A percentile compares a stretch with the other conserved stretches of the same genome.
Evolutionary conservation across 345 rosid species (phyloP).

Genomic region (Punica granatum): DNA sequence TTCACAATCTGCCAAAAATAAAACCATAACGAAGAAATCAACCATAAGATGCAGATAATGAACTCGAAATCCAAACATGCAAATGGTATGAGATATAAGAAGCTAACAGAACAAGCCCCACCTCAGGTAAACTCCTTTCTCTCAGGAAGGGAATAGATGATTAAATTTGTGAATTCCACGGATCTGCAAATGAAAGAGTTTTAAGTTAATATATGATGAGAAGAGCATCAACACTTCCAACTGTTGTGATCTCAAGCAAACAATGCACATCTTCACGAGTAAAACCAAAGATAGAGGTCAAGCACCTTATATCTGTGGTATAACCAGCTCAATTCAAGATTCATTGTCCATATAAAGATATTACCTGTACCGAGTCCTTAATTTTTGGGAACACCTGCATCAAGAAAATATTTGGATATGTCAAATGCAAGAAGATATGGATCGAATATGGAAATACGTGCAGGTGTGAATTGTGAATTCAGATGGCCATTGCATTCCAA

Average conservation of each 20-base stretch:
- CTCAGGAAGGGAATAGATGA: conserved; percentile 85
- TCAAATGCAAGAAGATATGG: not conserved
- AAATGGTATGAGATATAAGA: conserved; percentile 5
- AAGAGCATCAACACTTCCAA: conserved; percentile 3
- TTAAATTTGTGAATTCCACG: conserved; percentile 78
- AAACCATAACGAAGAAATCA: not conserved
- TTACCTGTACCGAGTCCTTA: conserved; percentile 71
- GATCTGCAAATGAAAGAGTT: conserved; percentile 39
- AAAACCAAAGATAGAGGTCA: not conserved
- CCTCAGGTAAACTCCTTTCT: conserved; percentile 93
- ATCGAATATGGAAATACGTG: not conserved
- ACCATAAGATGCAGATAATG: not conserved
- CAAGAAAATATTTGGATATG: conserved; percentile 15
- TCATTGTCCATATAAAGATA: conserved; percentile 12
- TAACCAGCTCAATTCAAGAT: too few relatives aligned
- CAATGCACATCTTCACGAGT: not conserved
- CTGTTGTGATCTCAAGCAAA: not conserved
- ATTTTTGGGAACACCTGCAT: conserved; percentile 90
- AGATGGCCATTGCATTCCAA: not conserved
- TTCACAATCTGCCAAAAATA: conserved; percentile 56
- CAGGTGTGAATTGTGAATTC: not conserved
- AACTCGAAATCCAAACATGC: not conserved
- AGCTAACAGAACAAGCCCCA: conserved; percentile 14
- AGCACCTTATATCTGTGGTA: conserved; percentile 80
- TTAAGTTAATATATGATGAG: not conserved